Evolutionary conservation across 208 protist species (phyloP).

Genomic region (Spongospora subterranea): DNA sequence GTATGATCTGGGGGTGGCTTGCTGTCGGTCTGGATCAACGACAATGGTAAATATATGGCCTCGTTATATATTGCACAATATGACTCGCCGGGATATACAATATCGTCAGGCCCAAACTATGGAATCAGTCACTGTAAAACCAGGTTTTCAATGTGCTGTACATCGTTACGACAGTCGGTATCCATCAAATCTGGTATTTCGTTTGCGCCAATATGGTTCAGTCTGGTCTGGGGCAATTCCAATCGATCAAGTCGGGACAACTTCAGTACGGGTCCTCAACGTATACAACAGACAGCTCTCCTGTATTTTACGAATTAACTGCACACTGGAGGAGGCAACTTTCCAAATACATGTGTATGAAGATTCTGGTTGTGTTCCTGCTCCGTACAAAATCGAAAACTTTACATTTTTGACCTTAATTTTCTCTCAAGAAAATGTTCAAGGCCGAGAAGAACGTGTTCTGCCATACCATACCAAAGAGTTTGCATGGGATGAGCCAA

Average conservation of each 20-base stretch:
- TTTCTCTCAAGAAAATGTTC: not conserved
- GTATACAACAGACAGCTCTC: not conserved
- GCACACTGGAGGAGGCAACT: not conserved
- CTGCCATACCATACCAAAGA: constrained; percentile 45
- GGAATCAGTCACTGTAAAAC: not conserved
- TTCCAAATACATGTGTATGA: not conserved
- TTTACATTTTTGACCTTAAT: not conserved
- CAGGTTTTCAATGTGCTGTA: not conserved
- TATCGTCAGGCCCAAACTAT: not conserved
- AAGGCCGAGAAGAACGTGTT: not conserved
- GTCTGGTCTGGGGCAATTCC: constrained; percentile 16
- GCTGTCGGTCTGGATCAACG: not conserved
- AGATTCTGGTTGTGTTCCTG: not conserved
- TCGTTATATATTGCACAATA: constrained; percentile 1
- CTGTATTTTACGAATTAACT: constrained; percentile 12
- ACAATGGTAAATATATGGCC: not conserved
- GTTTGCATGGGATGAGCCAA: constrained; percentile 53
- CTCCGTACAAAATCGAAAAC: constrained; percentile 40
- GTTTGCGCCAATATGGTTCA: not conserved
- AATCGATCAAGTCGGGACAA: not conserved
- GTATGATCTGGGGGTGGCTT: not conserved
- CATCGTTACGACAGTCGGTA: constrained; percentile 43
- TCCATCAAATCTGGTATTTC: not conserved
- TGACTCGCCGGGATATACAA: not conserved
- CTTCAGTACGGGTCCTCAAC: not conserved